phyloP scores from a whole-genome alignment of 2,329 filamentous ascomycete genomes.

The Colletotrichum cereale region DNA sequence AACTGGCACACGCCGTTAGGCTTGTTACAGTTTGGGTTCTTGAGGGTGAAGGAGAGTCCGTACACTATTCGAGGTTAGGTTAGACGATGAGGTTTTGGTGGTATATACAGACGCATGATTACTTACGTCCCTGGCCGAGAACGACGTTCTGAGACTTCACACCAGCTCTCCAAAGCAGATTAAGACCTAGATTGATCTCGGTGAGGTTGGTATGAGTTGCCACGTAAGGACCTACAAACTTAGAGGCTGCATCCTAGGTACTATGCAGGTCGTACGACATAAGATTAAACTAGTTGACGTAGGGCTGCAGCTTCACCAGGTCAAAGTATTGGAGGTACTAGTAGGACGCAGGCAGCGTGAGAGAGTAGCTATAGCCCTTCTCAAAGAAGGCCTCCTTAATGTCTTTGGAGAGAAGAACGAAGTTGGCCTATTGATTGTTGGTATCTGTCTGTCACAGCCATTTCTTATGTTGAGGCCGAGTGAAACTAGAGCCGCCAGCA shows the following conservation, averaged over 20 bases:
- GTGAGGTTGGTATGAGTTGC: conserved; percentile 53
- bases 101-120: conserved; percentile 54
- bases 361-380: conserved; percentile 44
- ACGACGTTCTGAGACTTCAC: conserved; percentile 56
- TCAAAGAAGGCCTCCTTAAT: conserved; percentile 1
- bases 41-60: background rate
- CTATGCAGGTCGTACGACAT: conserved; percentile 34
- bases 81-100: too few relatives aligned
- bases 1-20: conserved; percentile 40
- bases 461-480: background rate
- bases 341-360: conserved; percentile 42
- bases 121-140: conserved; percentile 54
- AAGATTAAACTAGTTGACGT: conserved; percentile 57
- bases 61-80: too few relatives aligned
- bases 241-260: conserved; percentile 48
- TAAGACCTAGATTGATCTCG: conserved; percentile 56
- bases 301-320: conserved; percentile 39
- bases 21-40: conserved; percentile 35
- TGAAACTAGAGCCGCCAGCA: background rate
- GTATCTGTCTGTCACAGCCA: background rate
- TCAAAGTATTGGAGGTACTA: conserved; percentile 49
- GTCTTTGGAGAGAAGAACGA: background rate
- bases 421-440: too few relatives aligned
- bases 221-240: conserved; percentile 11
- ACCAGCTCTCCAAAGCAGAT: conserved; percentile 61